Evolutionary conservation across 805 yeast genomes (phyloP).

Genomic region (Geotrichum ghanense): DNA sequence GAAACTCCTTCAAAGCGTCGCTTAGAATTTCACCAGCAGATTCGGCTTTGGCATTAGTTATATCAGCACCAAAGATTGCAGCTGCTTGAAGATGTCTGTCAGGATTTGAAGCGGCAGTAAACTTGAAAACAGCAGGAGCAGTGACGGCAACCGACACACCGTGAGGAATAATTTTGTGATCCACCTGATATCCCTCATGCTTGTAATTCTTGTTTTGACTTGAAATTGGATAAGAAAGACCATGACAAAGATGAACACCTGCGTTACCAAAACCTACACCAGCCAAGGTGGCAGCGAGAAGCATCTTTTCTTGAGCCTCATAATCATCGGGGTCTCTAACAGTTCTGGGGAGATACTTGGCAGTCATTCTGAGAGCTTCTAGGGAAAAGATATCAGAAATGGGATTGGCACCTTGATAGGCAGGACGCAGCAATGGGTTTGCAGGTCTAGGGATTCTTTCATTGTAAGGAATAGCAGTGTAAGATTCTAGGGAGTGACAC

Average conservation of each 20-base stretch:
- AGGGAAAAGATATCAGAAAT: constrained; percentile 34
- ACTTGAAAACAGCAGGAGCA: constrained; percentile 33
- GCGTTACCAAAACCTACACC: constrained; percentile 38
- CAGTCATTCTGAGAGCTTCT: constrained; percentile 31
- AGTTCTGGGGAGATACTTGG: constrained; percentile 30
- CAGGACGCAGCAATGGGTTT: constrained; percentile 29
- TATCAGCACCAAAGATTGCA: constrained; percentile 27
- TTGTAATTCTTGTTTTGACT: constrained; percentile 28
- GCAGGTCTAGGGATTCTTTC: constrained; percentile 29
- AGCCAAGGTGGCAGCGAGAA: constrained; percentile 34
- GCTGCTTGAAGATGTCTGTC: constrained; percentile 29
- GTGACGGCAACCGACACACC: constrained; percentile 36
- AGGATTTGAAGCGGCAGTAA: constrained; percentile 30
- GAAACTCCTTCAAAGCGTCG: constrained; percentile 26
- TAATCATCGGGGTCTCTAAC: constrained; percentile 30
- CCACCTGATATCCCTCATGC: constrained; percentile 29
- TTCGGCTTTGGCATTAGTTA: constrained; percentile 24
- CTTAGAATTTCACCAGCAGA: constrained; percentile 29
- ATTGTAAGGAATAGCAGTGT: constrained; percentile 33
- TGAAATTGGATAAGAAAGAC: constrained; percentile 31
- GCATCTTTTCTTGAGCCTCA: constrained; percentile 33
- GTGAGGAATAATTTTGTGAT: constrained; percentile 32
- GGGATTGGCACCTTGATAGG: constrained; percentile 35
- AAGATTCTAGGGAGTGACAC: constrained; percentile 35
- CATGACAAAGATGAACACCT: constrained; percentile 33